phyloP scores from a whole-genome alignment of 75 land plant species.

The Sequoiadendron giganteum region DNA sequence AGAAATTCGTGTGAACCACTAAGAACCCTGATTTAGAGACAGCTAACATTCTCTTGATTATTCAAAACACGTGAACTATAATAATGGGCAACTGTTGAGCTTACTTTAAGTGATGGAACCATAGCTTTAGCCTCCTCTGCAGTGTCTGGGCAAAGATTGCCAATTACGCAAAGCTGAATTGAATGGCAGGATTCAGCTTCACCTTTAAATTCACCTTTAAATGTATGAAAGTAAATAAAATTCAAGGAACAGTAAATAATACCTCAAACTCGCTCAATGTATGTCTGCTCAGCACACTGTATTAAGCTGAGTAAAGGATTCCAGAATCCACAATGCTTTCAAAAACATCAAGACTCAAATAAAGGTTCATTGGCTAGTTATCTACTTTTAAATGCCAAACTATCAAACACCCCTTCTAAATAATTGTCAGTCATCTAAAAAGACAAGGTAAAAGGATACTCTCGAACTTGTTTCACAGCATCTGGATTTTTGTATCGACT shows the following conservation, averaged over 20 bases:
- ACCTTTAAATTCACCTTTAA: not conserved
- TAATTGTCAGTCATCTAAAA: not conserved
- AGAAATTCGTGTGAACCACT: not conserved
- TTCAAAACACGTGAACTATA: not conserved
- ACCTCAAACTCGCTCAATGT: conserved; percentile 93
- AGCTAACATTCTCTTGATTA: not conserved
- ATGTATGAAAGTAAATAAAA: not conserved
- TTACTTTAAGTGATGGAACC: conserved; percentile 87
- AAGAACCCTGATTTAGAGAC: not conserved
- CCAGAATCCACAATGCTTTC: not conserved
- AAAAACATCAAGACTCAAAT: not conserved
- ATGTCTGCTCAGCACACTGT: conserved; percentile 75
- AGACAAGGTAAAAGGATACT: conserved; percentile 60
- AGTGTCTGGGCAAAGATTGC: conserved; percentile 92
- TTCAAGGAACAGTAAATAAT: not conserved
- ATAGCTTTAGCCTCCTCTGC: conserved; percentile 92
- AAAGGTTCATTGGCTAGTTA: not conserved
- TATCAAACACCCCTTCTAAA: not conserved
- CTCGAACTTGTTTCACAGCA: conserved; percentile 96
- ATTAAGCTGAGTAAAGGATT: conserved; percentile 38
- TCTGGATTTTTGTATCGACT: conserved; percentile 93
- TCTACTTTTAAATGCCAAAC: not conserved
- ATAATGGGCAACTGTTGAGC: not conserved
- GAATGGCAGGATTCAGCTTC: not conserved
- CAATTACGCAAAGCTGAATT: conserved; percentile 87